phyloP scores from a whole-genome alignment of 305 asterid species.

The Solanum chacoense region DNA sequence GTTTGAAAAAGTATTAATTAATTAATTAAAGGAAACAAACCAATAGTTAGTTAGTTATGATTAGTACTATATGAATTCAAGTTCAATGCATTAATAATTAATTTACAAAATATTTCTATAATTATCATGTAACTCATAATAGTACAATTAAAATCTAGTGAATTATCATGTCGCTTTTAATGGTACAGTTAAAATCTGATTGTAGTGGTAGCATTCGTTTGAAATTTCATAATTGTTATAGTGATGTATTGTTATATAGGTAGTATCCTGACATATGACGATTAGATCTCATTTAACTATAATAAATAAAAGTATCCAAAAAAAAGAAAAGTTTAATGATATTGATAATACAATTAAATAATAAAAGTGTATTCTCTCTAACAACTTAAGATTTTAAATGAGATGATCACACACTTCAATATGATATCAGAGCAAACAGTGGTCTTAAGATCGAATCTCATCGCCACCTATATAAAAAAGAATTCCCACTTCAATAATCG shows the following conservation, averaged over 20 bases:
- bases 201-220: background rate
- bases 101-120: background rate
- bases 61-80: background rate
- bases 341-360: background rate
- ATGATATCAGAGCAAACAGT: rapidly evolving
- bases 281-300: too few relatives aligned
- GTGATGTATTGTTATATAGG: too few relatives aligned
- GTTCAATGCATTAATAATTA: background rate
- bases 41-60: background rate
- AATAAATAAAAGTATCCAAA: too few relatives aligned
- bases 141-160: background rate
- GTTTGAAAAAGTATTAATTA: conserved; percentile 5
- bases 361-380: background rate
- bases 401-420: too few relatives aligned
- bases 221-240: too few relatives aligned
- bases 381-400: too few relatives aligned
- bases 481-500: background rate
- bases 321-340: too few relatives aligned
- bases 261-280: background rate
- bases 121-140: background rate
- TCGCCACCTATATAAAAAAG: too few relatives aligned
- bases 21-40: background rate
- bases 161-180: background rate
- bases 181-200: too few relatives aligned
- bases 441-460: background rate